Conservation (phyloP, 2,329 filamentous ascomycete genomes). For the Paraconiothyrium brasiliense region DNA sequence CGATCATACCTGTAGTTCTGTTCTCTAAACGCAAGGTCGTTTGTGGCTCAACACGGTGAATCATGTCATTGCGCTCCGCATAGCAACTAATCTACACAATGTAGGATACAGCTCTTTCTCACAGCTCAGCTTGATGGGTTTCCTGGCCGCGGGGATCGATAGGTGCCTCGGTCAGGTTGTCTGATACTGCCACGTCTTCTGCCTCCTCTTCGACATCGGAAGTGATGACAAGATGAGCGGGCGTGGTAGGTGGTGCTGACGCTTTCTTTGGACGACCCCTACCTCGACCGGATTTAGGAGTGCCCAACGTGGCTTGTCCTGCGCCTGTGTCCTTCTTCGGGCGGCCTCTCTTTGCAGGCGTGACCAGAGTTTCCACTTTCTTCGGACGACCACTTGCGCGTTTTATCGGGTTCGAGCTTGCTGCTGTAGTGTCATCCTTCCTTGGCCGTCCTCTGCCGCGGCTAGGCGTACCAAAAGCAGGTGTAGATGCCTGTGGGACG, state of each 20-base stretch:
- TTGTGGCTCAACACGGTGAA: not conserved
- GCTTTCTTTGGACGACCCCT: not conserved
- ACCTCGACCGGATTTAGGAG: not conserved
- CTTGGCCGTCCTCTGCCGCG: conserved; percentile 12
- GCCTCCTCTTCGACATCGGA: conserved; percentile 8
- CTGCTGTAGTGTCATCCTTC: not conserved
- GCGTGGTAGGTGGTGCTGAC: not conserved
- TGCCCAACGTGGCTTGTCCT: not conserved
- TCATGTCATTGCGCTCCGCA: not conserved
- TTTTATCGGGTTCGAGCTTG: not conserved
- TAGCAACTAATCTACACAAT: not conserved
- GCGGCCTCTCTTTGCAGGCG: not conserved
- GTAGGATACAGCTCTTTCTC: not conserved
- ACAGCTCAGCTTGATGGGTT: not conserved
- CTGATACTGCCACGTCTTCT: not conserved
- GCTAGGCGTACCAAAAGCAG: not conserved
- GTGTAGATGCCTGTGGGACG: not conserved
- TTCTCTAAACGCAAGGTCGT: not conserved
- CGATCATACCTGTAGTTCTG: not conserved
- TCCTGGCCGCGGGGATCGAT: not conserved
- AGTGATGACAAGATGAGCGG: conserved; percentile 6
- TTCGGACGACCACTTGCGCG: not conserved
- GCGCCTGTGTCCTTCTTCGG: not conserved
- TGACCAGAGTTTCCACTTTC: not conserved
- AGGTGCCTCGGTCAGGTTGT: not conserved